phyloP scores from a whole-genome alignment of 2,329 filamentous ascomycete species.

The Colletotrichum endophyticum region DNA sequence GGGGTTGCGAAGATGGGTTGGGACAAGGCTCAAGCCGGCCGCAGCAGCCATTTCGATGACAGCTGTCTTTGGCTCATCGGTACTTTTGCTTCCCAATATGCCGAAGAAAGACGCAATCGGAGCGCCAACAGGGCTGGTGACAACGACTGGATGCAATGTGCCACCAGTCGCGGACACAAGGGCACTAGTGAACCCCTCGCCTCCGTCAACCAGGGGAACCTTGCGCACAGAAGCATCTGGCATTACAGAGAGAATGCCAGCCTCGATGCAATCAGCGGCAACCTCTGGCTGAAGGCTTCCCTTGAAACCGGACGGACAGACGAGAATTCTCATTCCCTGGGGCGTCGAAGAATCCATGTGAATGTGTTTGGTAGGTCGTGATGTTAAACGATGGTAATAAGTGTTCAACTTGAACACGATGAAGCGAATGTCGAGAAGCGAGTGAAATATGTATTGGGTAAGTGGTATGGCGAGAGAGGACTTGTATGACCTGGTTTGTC shows the following conservation, averaged over 20 bases:
- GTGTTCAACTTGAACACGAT: background rate
- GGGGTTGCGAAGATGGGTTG: constrained; percentile 46
- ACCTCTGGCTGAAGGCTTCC: constrained; percentile 52
- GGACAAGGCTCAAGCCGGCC: constrained; percentile 55
- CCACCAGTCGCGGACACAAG: constrained; percentile 49
- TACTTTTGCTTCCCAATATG: constrained; percentile 35
- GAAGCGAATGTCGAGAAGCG: background rate
- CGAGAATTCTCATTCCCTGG: constrained; percentile 40
- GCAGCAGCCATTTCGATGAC: constrained; percentile 60
- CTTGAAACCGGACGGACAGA: constrained; percentile 60
- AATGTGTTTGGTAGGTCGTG: background rate
- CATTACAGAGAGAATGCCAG: constrained; percentile 48
- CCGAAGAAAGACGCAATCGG: constrained; percentile 51
- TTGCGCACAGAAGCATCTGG: constrained; percentile 48
- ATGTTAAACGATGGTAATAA: background rate
- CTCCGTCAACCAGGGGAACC: constrained; percentile 56
- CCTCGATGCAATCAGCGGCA: constrained; percentile 56
- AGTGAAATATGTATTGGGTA: background rate
- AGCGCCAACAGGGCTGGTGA: constrained; percentile 49
- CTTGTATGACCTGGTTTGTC: background rate
- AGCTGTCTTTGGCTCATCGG: constrained; percentile 36
- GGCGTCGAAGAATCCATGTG: constrained; percentile 15
- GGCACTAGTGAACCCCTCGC: constrained; percentile 55
- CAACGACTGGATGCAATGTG: constrained; percentile 35
- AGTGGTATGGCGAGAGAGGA: background rate